phyloP scores from a whole-genome alignment of 768 basidiomycete species.

The Mycena pura region DNA sequence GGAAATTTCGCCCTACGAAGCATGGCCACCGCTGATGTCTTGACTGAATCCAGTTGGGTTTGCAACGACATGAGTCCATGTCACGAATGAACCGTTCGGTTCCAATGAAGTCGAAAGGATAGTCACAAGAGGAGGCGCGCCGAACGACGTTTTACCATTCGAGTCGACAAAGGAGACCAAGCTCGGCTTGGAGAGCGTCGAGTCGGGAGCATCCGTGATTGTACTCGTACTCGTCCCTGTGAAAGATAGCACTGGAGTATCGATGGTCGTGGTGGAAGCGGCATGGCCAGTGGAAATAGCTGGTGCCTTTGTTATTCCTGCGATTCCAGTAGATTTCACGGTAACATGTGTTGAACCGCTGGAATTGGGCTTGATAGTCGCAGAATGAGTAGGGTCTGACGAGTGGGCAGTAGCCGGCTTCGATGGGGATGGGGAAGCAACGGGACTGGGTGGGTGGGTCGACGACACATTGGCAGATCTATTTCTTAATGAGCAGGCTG shows the following conservation, averaged over 20 bases:
- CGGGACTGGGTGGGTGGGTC: background rate
- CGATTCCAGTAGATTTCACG: background rate
- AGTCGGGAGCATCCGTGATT: slow-evolving; percentile 46
- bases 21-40: slow-evolving; percentile 23
- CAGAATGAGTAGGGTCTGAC: background rate
- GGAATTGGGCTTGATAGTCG: background rate
- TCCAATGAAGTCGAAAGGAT: slow-evolving; percentile 52
- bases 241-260: background rate
- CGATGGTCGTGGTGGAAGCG: background rate
- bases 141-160: slow-evolving; percentile 45
- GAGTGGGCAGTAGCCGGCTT: background rate
- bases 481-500: no score
- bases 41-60: slow-evolving; percentile 49
- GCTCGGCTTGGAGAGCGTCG: slow-evolving; percentile 52
- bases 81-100: slow-evolving; percentile 51
- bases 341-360: background rate
- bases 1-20: slow-evolving; percentile 37
- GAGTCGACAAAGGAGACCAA: slow-evolving; percentile 48
- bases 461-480: no score
- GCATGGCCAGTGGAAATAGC: background rate
- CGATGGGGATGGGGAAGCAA: no score
- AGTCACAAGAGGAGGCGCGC: slow-evolving; percentile 55
- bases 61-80: slow-evolving; percentile 59
- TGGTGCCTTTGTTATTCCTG: background rate
- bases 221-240: slow-evolving; percentile 46